Evolutionary conservation across 495 filamentous ascomycete species (phyloP).

Genomic region (Sphaerosporella brunnea): DNA sequence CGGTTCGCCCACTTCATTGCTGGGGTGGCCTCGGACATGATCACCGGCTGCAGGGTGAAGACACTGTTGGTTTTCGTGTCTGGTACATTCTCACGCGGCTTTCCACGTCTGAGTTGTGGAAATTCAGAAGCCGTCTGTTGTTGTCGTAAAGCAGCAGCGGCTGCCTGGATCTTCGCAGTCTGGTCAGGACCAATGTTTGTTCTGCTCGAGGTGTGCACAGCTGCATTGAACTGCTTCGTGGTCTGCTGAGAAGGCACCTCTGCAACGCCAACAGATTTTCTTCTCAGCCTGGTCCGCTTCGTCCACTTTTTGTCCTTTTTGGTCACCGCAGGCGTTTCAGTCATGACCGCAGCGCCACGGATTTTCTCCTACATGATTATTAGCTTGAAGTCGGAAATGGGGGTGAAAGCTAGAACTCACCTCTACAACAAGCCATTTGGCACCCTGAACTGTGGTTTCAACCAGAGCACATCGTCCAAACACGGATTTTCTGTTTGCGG

Average conservation of each 20-base stretch:
- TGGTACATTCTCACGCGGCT: slow-evolving; percentile 25
- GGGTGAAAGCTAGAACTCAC: slow-evolving; percentile 9
- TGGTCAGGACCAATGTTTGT: slow-evolving; percentile 81
- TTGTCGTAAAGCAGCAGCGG: slow-evolving; percentile 58
- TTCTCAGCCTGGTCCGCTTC: slow-evolving; percentile 18
- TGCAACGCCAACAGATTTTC: slow-evolving; percentile 19
- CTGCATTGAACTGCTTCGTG: slow-evolving; percentile 19
- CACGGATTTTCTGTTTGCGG: slow-evolving; percentile 63
- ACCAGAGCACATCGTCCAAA: slow-evolving; percentile 88
- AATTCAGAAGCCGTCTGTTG: slow-evolving; percentile 31
- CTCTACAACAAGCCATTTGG: slow-evolving; percentile 61
- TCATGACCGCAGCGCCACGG: slow-evolving; percentile 75
- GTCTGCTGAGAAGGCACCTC: slow-evolving; percentile 11
- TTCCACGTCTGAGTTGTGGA: slow-evolving; percentile 10
- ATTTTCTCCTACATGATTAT: slow-evolving; percentile 92
- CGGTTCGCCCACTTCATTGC: slow-evolving; percentile 92
- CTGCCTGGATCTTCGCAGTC: slow-evolving; percentile 77
- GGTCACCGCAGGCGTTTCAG: slow-evolving; percentile 30
- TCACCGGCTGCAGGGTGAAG: slow-evolving; percentile 69
- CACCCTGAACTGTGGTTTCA: slow-evolving; percentile 64
- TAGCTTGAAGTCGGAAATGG: background rate
- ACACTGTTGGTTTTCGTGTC: slow-evolving; percentile 58
- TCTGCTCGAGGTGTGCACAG: slow-evolving; percentile 42
- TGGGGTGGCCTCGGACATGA: slow-evolving; percentile 72
- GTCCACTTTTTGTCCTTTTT: slow-evolving; percentile 55